Evolutionary conservation across 1,284 basidiomycete species (phyloP), one percentile per base, ranked within the genome.

Genomic region (Puccinia brachypodii): DNA sequence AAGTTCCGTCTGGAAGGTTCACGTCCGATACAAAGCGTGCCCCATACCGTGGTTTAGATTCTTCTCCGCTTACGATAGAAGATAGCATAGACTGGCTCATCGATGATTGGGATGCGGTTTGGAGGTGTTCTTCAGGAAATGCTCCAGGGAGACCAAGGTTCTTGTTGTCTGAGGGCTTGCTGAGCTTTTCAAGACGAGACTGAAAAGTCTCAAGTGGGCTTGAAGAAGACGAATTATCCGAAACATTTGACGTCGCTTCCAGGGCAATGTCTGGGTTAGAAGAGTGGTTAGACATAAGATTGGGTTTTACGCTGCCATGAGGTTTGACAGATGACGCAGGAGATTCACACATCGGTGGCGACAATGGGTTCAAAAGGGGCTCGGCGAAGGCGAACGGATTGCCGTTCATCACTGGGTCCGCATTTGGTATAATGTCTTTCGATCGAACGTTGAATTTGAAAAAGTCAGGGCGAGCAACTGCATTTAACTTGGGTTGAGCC

Each of bases 1-100:
- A 87, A 84, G 93, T 92, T 0, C 93, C 93, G 84, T 92, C 92
- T 11, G 89, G 88, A 69, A 93, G 90, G 71, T 92, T 93, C 64
- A 91, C 88, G 85, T 94, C 91, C 56, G 88, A 88, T 8, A 94
- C 84, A 83, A 92, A 92, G 7, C 86, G 87, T 2, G 92, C 92
- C 76, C 83, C 83, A 36, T 19, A 72, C 25, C 3, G 69, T 7
- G 33, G 44, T 72, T 31, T 76, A 25, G n/a, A 9, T n/a, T 72
- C 69, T 25, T 33, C 66, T 9, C 25, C 66, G 3, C 25, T 69
- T 9, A 2, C 66, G 19, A 11, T 28, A 31, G 69, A 50, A 53
- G 69, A 7, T 33, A 38, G 1, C 44, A 50, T 53, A n/a, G 9
- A n/a, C 50, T 33, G 44, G 19, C 42, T 28, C 31, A 22, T 13